Evolutionary conservation across 108 stramenopile genomes (phyloP), one percentile per base, ranked within the genome.

Genomic region (Conticribra weissflogii): DNA sequence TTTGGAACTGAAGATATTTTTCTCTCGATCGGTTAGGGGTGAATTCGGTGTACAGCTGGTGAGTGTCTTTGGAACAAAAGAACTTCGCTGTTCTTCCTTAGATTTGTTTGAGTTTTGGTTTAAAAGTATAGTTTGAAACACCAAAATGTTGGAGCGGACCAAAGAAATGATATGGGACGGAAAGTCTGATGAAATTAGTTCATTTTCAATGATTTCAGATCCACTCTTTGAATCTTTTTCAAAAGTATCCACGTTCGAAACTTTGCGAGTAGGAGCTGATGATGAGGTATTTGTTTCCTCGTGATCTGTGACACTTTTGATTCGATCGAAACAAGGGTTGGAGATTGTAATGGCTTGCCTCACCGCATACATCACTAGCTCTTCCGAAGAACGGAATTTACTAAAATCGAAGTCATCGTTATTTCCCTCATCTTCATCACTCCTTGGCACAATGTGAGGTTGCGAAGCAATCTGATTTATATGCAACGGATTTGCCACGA

Each of bases 161-260:
- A 76, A 29, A 3, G 61, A 56, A 31, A 76, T 52, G 8, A 76
- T 21, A 3, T 21, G 32, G 56, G 60, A 15, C 4, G 75, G 56
- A 21, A 76, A 76, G 27, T 27, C 16, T 34, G 32, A 33, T 29
- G 56, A 23, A 3, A n/a, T n/a, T n/a, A n/a, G n/a, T n/a, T n/a
- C n/a, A n/a, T n/a, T n/a, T n/a, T n/a, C n/a, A n/a, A n/a, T n/a
- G n/a, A n/a, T n/a, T n/a, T n/a, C n/a, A n/a, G n/a, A n/a, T 48
- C 17, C 12, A 48, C 51, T 51, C 27, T 17, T 34, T 56, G 46
- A 44, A 19, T 64, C 25, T 46, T 3, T 30, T 68, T 52, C 29
- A 44, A 33, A n/a, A 52, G n/a, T 44, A 52, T 81, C 75, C 18
- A 57, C 74, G 66, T 81, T 71, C 1, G 80, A 81, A 1, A 81